Evolutionary conservation across 805 yeast genomes (phyloP).

Genomic region (Pichia cabralensis): DNA sequence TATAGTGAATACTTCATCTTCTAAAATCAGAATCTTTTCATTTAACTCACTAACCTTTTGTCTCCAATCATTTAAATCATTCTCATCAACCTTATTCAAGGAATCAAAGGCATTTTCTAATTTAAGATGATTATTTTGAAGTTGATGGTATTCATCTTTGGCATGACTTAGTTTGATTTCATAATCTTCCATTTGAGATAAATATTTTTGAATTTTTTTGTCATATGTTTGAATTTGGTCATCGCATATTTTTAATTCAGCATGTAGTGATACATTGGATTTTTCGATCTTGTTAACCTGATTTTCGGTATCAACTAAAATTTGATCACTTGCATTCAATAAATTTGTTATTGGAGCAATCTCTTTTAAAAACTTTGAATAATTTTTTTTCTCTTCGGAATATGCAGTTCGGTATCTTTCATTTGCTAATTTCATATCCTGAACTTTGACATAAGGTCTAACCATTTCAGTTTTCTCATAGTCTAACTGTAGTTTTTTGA

Average conservation of each 20-base stretch:
- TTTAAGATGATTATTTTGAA: constrained; percentile 13
- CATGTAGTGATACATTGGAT: no score
- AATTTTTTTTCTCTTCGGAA: constrained; percentile 16
- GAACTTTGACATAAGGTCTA: constrained; percentile 27
- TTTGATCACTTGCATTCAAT: constrained; percentile 8
- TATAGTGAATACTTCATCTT: constrained; percentile 12
- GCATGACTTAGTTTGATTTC: constrained; percentile 29
- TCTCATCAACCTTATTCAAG: constrained; percentile 10
- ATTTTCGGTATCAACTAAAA: constrained; percentile 7
- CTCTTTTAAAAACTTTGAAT: constrained; percentile 16
- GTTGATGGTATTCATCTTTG: constrained; percentile 24
- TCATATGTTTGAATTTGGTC: constrained; percentile 13
- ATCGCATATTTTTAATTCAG: background rate
- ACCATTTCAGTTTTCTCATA: constrained; percentile 28
- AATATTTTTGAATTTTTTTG: constrained; percentile 22
- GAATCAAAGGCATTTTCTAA: constrained; percentile 9
- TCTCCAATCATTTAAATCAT: constrained; percentile 17
- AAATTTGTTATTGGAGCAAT: constrained; percentile 15
- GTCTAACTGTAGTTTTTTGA: constrained; percentile 33
- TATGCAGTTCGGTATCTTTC: constrained; percentile 16
- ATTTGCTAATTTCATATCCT: constrained; percentile 28
- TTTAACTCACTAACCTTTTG: constrained; percentile 20
- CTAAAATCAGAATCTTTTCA: constrained; percentile 12
- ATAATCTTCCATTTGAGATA: constrained; percentile 24
- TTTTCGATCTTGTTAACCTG: no score